Conservation (phyloP, 2,329 filamentous ascomycete species). For the Verticillium tricorpus region DNA sequence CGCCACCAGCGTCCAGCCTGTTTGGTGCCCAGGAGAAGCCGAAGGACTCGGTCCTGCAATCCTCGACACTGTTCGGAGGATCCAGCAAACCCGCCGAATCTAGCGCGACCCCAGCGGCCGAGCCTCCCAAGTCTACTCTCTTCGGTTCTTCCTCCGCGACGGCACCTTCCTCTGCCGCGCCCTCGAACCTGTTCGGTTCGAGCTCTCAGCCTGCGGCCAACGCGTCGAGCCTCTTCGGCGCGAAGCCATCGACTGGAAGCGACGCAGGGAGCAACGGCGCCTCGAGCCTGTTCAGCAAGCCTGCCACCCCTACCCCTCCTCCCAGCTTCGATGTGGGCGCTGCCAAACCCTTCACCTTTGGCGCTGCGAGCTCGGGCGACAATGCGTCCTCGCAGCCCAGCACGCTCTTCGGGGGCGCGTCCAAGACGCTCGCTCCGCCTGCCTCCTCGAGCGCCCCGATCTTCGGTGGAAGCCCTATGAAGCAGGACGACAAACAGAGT, state of each 20-base stretch:
- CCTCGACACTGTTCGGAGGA: conserved; percentile 33
- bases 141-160: conserved; percentile 11
- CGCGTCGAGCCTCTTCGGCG: conserved; percentile 3
- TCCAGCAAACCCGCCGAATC: conserved; percentile 26
- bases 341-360: conserved; percentile 29
- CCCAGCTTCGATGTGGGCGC: conserved; percentile 5
- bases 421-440: conserved; percentile 26
- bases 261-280: background rate
- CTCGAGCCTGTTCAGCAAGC: conserved; percentile 10
- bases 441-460: conserved; percentile 20
- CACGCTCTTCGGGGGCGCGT: conserved; percentile 27
- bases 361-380: conserved; percentile 22
- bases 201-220: background rate
- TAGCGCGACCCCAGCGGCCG: conserved; percentile 15
- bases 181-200: conserved; percentile 8
- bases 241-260: conserved; percentile 2
- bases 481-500: conserved; percentile 27
- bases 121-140: conserved; percentile 20
- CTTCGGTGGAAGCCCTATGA: conserved; percentile 39
- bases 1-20: conserved; percentile 15
- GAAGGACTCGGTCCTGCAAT: conserved; percentile 17
- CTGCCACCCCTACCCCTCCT: background rate
- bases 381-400: conserved; percentile 20
- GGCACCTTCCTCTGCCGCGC: background rate
- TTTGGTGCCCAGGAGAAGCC: conserved; percentile 16